phyloP scores from a whole-genome alignment of 352 stramenopile genomes.

The Phytophthora cryptogea region DNA sequence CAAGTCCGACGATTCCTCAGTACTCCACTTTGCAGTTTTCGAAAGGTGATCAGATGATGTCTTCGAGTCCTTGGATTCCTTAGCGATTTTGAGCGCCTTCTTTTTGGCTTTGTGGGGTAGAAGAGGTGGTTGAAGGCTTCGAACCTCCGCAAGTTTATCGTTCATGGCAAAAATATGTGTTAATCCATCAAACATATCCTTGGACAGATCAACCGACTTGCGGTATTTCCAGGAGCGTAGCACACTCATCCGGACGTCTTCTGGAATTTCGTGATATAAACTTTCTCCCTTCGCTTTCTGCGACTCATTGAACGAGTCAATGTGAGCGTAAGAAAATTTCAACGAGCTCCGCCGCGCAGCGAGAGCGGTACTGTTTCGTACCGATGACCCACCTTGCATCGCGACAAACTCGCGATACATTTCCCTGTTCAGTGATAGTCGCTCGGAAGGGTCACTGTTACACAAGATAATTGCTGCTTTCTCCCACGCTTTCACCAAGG shows the following conservation, averaged over 20 bases:
- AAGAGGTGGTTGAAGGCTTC: slow-evolving; percentile 25
- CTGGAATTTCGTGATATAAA: slow-evolving; percentile 32
- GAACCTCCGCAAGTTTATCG: slow-evolving; percentile 26
- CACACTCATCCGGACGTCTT: slow-evolving; percentile 29
- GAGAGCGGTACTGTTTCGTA: slow-evolving; percentile 39
- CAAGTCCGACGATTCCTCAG: slow-evolving; percentile 41
- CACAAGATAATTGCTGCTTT: slow-evolving; percentile 35
- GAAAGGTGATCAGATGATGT: slow-evolving; percentile 13
- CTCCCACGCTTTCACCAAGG: slow-evolving; percentile 44
- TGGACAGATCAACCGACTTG: slow-evolving; percentile 45
- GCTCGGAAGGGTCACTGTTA: slow-evolving; percentile 23
- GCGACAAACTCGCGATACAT: slow-evolving; percentile 43
- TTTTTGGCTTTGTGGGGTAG: slow-evolving; percentile 17
- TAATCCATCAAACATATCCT: slow-evolving; percentile 40
- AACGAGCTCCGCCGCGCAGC: slow-evolving; percentile 42
- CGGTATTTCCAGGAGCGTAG: slow-evolving; percentile 47
- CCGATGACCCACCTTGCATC: slow-evolving; percentile 38
- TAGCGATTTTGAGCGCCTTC: slow-evolving; percentile 9
- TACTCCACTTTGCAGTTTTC: slow-evolving; percentile 38
- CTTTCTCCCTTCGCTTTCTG: slow-evolving; percentile 36
- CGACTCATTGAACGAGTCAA: slow-evolving; percentile 38
- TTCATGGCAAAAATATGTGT: slow-evolving; percentile 40
- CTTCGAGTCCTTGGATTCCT: slow-evolving; percentile 10
- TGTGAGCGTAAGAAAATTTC: slow-evolving; percentile 43
- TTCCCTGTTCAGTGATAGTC: slow-evolving; percentile 37